Conservation (phyloP, 805 yeast species). For the Millerago galiae region DNA sequence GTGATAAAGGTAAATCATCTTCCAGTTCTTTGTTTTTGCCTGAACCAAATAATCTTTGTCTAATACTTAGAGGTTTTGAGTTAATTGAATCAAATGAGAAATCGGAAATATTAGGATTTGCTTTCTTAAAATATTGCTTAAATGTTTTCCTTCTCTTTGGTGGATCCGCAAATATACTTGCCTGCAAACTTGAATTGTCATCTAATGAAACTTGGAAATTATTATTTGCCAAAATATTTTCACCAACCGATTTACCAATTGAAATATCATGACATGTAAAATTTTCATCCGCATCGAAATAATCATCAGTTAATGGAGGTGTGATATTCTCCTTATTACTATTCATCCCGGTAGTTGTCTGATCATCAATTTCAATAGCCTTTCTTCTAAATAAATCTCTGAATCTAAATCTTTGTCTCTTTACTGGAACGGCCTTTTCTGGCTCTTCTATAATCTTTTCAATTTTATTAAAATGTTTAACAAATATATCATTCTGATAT, state of each 20-base stretch:
- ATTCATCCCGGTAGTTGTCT: background rate
- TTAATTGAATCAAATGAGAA: background rate
- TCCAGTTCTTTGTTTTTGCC: background rate
- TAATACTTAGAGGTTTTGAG: background rate
- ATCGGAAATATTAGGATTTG: background rate
- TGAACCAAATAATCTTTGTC: conserved; percentile 8
- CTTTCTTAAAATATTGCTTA: background rate
- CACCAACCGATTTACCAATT: background rate
- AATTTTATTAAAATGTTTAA: conserved; percentile 1
- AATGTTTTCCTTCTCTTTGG: conserved; percentile 3
- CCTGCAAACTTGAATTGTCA: conserved; percentile 7
- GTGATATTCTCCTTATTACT: conserved; percentile 6
- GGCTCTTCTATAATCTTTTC: background rate
- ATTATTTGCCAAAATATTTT: background rate
- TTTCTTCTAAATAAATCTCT: conserved; percentile 5
- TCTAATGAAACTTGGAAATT: background rate
- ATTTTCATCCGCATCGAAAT: conserved; percentile 1
- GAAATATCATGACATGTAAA: conserved; percentile 2
- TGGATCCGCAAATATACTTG: conserved; percentile 1
- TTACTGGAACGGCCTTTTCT: background rate
- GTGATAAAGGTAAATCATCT: too few species aligned
- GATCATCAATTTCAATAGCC: background rate
- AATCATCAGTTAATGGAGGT: conserved; percentile 3
- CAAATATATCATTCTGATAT: conserved; percentile 6
- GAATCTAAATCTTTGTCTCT: conserved; percentile 3